Conservation (phyloP, 148 eudicot species). For the Rhododendron molle region DNA sequence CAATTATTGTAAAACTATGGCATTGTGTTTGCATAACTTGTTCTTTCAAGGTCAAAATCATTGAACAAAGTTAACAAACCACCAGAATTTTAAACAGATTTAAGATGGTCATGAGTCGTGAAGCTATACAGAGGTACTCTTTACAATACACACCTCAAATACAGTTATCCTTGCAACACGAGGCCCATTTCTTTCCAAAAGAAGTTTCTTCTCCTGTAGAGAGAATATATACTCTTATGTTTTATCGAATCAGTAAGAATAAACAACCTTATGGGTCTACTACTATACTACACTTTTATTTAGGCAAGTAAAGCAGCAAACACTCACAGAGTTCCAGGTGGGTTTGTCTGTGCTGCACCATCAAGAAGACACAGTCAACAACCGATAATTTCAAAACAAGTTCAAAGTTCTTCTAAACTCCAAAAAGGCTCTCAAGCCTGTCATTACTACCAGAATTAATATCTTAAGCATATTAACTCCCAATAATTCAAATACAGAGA, state of each 20-base stretch:
- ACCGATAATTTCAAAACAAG: background rate
- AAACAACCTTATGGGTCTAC: background rate
- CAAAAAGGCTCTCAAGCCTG: background rate
- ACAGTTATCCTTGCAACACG: conserved; percentile 77
- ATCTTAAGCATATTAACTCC: background rate
- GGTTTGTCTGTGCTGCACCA: conserved; percentile 71
- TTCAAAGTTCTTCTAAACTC: background rate
- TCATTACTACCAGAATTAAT: background rate
- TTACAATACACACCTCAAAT: conserved; percentile 59
- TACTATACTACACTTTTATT: background rate
- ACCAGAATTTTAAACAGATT: background rate
- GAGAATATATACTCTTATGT: conserved; percentile 6
- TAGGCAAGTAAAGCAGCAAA: background rate
- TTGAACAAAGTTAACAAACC: background rate
- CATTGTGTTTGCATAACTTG: background rate
- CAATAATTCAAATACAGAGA: background rate
- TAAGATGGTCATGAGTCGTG: background rate
- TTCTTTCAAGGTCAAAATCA: background rate
- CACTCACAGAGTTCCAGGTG: conserved; percentile 78
- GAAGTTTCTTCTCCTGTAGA: conserved; percentile 81
- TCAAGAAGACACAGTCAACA: conserved; percentile 9
- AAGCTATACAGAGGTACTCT: background rate
- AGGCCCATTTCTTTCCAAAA: conserved; percentile 82
- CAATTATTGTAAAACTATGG: background rate
- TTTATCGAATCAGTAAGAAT: conserved; percentile 1